phyloP scores from a whole-genome alignment of 352 stramenopile genomes.

The Blastocystis hominis region DNA sequence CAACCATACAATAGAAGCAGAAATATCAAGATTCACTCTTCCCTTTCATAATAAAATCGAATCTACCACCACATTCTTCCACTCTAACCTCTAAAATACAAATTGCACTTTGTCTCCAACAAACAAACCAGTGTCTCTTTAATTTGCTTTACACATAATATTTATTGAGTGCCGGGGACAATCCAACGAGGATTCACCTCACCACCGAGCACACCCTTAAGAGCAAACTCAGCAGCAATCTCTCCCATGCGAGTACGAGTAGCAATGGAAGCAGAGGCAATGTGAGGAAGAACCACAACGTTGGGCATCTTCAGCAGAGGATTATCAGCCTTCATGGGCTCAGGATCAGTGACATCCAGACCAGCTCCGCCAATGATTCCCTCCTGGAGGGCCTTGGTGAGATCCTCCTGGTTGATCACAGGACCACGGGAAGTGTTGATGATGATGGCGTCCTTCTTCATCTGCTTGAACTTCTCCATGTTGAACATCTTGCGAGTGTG shows the following conservation, averaged over 20 bases:
- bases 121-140: background rate
- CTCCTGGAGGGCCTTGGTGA: slow-evolving; percentile 64
- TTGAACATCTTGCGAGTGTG: slow-evolving; percentile 70
- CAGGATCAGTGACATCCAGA: slow-evolving; percentile 77
- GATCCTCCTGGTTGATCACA: slow-evolving; percentile 73
- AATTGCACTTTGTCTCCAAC: background rate
- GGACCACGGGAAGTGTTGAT: slow-evolving; percentile 81
- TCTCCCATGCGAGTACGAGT: slow-evolving; percentile 62
- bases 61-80: no score
- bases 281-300: slow-evolving; percentile 67
- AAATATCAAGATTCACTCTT: no score
- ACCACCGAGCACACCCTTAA: slow-evolving; percentile 49
- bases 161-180: slow-evolving; percentile 47
- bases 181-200: slow-evolving; percentile 43
- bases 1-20: no score
- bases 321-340: slow-evolving; percentile 75
- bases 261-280: slow-evolving; percentile 66
- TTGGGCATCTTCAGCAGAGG: slow-evolving; percentile 67
- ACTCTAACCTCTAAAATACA: no score
- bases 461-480: slow-evolving; percentile 68
- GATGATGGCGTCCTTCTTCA: slow-evolving; percentile 75
- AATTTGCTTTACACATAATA: slow-evolving; percentile 4
- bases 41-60: no score
- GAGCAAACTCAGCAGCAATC: slow-evolving; percentile 57
- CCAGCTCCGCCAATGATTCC: slow-evolving; percentile 65